Evolutionary conservation across 2,329 filamentous ascomycete genomes (phyloP).

Genomic region (Fusarium sp.): DNA sequence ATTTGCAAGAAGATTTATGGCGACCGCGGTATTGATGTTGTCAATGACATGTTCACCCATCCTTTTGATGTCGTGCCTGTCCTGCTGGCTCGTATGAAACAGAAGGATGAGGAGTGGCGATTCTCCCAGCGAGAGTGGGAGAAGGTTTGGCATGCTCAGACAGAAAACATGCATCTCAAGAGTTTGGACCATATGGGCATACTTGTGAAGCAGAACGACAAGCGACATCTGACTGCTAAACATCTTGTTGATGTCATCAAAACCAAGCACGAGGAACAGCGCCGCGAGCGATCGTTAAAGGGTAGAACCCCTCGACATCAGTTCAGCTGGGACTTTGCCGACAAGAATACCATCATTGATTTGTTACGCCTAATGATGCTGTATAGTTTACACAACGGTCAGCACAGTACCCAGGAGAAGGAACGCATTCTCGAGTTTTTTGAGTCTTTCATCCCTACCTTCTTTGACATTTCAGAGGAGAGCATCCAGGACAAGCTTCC

Average conservation of each 20-base stretch:
- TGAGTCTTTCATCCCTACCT: conserved; percentile 79
- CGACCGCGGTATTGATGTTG: conserved; percentile 86
- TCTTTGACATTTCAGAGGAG: conserved; percentile 82
- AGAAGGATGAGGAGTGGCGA: conserved; percentile 98
- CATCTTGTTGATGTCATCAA: conserved; percentile 91
- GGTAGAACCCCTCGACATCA: conserved; percentile 76
- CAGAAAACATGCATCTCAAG: conserved; percentile 93
- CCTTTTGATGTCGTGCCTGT: conserved; percentile 92
- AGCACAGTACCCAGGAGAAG: conserved; percentile 79
- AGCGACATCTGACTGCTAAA: conserved; percentile 91
- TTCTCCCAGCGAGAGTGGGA: conserved; percentile 98
- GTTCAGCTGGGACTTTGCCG: conserved; percentile 79
- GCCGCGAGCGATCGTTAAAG: conserved; percentile 75
- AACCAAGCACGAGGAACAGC: conserved; percentile 91
- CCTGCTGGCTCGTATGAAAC: conserved; percentile 88
- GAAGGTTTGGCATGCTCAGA: conserved; percentile 98
- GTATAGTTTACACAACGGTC: conserved; percentile 75
- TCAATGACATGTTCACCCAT: conserved; percentile 85
- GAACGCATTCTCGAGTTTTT: conserved; percentile 81
- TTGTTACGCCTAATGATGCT: conserved; percentile 73
- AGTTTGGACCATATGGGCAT: conserved; percentile 97
- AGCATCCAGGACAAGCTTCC: conserved; percentile 75
- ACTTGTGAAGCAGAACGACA: conserved; percentile 87
- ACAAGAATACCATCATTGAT: conserved; percentile 76
- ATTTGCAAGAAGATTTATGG: conserved; percentile 99